Evolutionary conservation across 179 eudicot species (phyloP), one percentile per base, ranked within the genome.

Genomic region (Spergularia azorica): DNA sequence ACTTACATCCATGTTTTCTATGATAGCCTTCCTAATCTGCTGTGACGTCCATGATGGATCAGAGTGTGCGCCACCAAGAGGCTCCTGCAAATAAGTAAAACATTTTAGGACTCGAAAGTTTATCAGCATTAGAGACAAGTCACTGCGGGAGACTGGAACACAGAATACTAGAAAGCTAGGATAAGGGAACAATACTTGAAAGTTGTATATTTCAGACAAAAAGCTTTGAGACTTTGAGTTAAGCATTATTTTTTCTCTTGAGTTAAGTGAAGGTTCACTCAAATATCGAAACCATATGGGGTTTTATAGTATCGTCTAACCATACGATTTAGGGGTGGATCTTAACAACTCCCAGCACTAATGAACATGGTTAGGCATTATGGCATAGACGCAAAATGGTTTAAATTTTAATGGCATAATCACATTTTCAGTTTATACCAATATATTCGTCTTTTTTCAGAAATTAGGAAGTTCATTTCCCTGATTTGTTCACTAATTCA

Each of bases 41-140:
- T 90, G 94, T 9, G 98, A 93, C 21, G 97, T 95, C 99, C 99
- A 93, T 63, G 94, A 76, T 51, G 99, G 88, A 85, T 95, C 96
- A 9, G 90, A 87, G 84, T 95, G 98, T 70, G 97, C 99, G 82
- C 98, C 99, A 69, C 97, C 99, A 73, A 93, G 98, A 63, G 99
- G 99, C 84, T 93, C 97, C 97, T 95, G 87, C 80, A 78, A 77
- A 41, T 56, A 39, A 71, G 38, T 4, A 52, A 68, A 73, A 32
- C 59, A 58, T 46, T 9, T 63, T 50, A 61, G 41, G 71, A 65
- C 6, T 41, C 63, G 15, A 26, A 73, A 6, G 55, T 39, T 9
- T 11, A 41, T 11, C 26, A 74, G n/a, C 39, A 10, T 48, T 38
- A 18, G 50, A 52, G 57, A 46, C n/a, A 15, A 18, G 56, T 48